Evolutionary conservation across 75 land plant species (phyloP).

Genomic region (Sequoia sempervirens): DNA sequence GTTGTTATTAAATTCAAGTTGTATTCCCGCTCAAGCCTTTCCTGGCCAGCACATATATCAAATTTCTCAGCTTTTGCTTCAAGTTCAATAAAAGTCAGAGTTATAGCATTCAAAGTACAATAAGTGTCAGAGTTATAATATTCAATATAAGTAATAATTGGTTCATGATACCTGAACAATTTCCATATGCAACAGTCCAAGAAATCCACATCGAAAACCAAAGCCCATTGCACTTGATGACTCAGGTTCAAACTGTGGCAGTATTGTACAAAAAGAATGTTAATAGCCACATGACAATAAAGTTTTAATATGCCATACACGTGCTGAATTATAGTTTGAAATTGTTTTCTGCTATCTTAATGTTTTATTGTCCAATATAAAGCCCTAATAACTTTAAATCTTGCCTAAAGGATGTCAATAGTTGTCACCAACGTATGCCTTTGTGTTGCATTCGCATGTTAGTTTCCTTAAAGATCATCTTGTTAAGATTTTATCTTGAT

Average conservation of each 20-base stretch:
- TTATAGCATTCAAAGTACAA: neutral
- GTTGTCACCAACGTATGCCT: neutral
- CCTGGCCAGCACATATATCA: slow-evolving; percentile 46
- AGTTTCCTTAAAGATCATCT: neutral
- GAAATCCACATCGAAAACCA: slow-evolving; percentile 99
- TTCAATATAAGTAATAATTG: neutral
- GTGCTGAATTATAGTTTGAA: neutral
- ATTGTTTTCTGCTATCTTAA: neutral
- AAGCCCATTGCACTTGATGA: slow-evolving; percentile 97
- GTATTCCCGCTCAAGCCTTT: slow-evolving; percentile 96
- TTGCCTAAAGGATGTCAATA: neutral
- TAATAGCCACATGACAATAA: neutral
- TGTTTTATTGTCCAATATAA: neutral
- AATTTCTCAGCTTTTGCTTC: neutral
- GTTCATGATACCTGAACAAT: slow-evolving; percentile 74
- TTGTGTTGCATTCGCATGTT: neutral
- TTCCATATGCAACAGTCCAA: slow-evolving; percentile 99
- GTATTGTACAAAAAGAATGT: neutral
- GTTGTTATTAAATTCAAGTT: slow-evolving; percentile 87
- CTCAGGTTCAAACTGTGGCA: slow-evolving; percentile 90
- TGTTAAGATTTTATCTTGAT: neutral
- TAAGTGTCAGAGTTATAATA: neutral
- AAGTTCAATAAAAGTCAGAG: neutral
- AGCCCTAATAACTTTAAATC: neutral
- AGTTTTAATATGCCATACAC: neutral